Base-by-base conservation (phyloP, 2,329 filamentous ascomycete species). In the Decorospora gaudefroyi region DNA sequence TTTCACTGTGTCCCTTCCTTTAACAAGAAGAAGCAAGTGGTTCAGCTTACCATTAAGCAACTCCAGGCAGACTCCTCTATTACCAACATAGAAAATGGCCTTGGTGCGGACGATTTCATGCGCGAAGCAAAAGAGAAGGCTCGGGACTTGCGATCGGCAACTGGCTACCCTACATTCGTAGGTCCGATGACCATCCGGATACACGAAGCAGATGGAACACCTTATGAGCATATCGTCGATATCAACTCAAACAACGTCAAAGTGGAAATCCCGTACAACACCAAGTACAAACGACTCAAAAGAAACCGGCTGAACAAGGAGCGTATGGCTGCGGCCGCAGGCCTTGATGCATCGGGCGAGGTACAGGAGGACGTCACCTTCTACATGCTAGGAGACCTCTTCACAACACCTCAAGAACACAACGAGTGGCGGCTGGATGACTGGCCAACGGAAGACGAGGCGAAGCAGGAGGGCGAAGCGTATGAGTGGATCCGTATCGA, bases 401-500 rank as follows among this genome's bases (percentile, higher is more conserved):
- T 99, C 26, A 87, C 93, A 61, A 83, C 81, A 4, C 83, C 87
- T 6, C 86, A 95, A 51, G 93, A 99, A 41, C 82, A 89, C 31
- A 76, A 82, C 36, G 83, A 89, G 28, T 99, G 93, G 92, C 84
- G 81, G 37, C 77, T 99, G 4, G 82, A 84, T 4, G 92, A 97
- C 53, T 99, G 92, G 91, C 86, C 88, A 33, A 82, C 87, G 47
- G 89, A 95, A 42, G 89, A 92, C 11, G 91, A 97, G 70, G 81
- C 86, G 23, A 85, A 84, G 61, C 97, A 99, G 91, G 90, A 93
- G 43, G 84, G 90, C 53, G 93, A 99, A 67, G 95, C 90, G 0
- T 99, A 96, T 63, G 93, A 99, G 68, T 99, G 95, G 93, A 95
- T 99, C 58, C 86, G 93, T 13, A 88, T 97, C 73, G 93, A 99